Percentiles rank a stretch among this genome's conserved stretches.
Evolutionary conservation across 2,329 filamentous ascomycete genomes (phyloP).

Genomic region (Annulohypoxylon truncatum): DNA sequence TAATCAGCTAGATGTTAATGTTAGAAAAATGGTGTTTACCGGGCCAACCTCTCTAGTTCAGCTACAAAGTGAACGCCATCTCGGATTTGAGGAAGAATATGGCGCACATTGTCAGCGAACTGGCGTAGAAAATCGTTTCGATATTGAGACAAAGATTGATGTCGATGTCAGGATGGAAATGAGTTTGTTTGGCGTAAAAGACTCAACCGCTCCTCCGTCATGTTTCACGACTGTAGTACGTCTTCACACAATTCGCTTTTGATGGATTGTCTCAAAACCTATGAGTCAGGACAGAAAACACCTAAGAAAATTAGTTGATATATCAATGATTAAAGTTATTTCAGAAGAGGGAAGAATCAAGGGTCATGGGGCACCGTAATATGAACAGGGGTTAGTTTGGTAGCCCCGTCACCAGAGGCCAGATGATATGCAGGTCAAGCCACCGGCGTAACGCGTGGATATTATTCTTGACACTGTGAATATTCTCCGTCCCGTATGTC

Average conservation of each 20-base stretch:
- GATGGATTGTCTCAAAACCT: too few species aligned
- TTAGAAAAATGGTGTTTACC: conserved; percentile 1
- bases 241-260: not conserved
- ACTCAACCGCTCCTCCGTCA: conserved; percentile 15
- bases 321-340: not conserved
- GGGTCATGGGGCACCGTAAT: not conserved
- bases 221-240: conserved; percentile 13
- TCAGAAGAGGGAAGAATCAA: not conserved
- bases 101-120: conserved; percentile 12
- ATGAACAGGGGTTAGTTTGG: conserved; percentile 16
- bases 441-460: not conserved
- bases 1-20: too few species aligned
- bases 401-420: conserved; percentile 2
- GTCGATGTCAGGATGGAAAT: conserved; percentile 7
- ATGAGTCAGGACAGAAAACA: not conserved
- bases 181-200: conserved; percentile 14
- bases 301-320: not conserved
- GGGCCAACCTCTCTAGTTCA: conserved; percentile 21
- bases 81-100: conserved; percentile 7
- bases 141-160: not conserved
- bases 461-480: not conserved
- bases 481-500: not conserved
- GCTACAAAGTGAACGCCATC: conserved; percentile 14
- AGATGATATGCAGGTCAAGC: not conserved
- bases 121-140: conserved; percentile 18